Evolutionary conservation across 1,284 basidiomycete genomes (phyloP), one percentile per base, ranked within the genome.

Genomic region (Cutaneotrichosporon spelunceum): DNA sequence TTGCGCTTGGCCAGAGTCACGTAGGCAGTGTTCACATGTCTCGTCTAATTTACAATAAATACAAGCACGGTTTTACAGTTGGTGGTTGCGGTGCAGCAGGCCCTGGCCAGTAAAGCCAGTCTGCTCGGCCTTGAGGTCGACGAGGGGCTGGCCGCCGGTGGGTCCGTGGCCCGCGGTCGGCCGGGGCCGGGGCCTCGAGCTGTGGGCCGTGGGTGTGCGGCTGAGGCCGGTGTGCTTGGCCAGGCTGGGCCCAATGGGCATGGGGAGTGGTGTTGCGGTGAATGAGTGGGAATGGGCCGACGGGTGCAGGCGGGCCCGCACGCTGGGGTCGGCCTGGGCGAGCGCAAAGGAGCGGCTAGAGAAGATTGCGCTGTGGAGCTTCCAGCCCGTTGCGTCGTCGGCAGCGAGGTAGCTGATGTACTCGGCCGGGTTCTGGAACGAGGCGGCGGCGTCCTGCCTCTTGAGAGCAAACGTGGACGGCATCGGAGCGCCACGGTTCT

Each of bases 361-460:
- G 60, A 70, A 78, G 27, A 75, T 60, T 9, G 72, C 72, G 10
- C 65, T 57, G 50, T 69, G 63, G 6, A 79, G 64, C 66, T 76
- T 75, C 59, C 65, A 72, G 0, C 68, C 75, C 19, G 66, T 60
- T 3, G 65, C 62, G 29, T 87, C 84, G 44, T 86, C 84, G 62
- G 88, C 88, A 24, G 87, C 87, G 72, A 95, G 90, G 56, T 87
- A 81, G 72, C 93, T 90, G 61, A 91, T 78, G 77, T 93, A 94
- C 70, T 95, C 92, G 26, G 85, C 82, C 7, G 86, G 85, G 74
- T 91, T 86, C 79, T 93, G 91, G 71, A 94, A 95, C 70, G 88
- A 83, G 2, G 87, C 84, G 23, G 89, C 81, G 67, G 88, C 89
- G 70, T 94, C 91, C 16, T 89, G 65, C 52, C 76, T 90, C 79